phyloP scores from a whole-genome alignment of 352 stramenopile genomes.

The Phytophthora pini region DNA sequence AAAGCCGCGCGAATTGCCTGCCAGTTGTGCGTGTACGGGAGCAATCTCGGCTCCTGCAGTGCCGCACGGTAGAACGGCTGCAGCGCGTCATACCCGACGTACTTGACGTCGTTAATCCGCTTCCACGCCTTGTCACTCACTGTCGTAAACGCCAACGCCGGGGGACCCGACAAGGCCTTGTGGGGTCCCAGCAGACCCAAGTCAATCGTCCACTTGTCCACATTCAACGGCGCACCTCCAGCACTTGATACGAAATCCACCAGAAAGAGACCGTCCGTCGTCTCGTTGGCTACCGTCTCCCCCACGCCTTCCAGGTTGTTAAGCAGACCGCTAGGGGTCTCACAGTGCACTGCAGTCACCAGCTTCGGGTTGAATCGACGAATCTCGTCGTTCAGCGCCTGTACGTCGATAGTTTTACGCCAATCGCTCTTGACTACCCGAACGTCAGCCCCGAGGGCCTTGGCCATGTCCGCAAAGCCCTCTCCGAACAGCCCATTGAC shows the following conservation, averaged over 20 bases:
- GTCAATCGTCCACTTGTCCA: slow-evolving; percentile 53
- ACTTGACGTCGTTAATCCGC: slow-evolving; percentile 50
- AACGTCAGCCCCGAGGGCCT: slow-evolving; percentile 47
- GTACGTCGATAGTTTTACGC: slow-evolving; percentile 45
- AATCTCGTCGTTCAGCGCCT: slow-evolving; percentile 46
- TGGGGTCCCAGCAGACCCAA: slow-evolving; percentile 53
- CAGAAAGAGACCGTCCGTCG: slow-evolving; percentile 58
- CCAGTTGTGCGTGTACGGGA: slow-evolving; percentile 71
- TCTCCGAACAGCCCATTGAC: slow-evolving; percentile 58
- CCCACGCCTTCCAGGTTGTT: slow-evolving; percentile 53
- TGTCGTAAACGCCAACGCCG: slow-evolving; percentile 50
- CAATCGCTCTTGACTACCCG: slow-evolving; percentile 47
- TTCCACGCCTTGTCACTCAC: slow-evolving; percentile 60
- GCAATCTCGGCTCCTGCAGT: slow-evolving; percentile 39
- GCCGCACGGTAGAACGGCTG: slow-evolving; percentile 49
- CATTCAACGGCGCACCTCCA: slow-evolving; percentile 43
- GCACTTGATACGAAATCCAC: slow-evolving; percentile 68
- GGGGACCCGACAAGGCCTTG: slow-evolving; percentile 54
- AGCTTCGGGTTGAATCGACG: slow-evolving; percentile 50
- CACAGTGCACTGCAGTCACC: slow-evolving; percentile 62
- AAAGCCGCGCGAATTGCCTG: slow-evolving; percentile 53
- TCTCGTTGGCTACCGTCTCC: slow-evolving; percentile 45
- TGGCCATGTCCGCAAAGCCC: slow-evolving; percentile 60
- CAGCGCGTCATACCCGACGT: slow-evolving; percentile 58
- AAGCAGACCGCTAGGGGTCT: slow-evolving; percentile 56